Evolutionary conservation across 1,139 yeast genomes (phyloP), one percentile per base, ranked within the genome.

Genomic region (Suhomyces atakaporum): DNA sequence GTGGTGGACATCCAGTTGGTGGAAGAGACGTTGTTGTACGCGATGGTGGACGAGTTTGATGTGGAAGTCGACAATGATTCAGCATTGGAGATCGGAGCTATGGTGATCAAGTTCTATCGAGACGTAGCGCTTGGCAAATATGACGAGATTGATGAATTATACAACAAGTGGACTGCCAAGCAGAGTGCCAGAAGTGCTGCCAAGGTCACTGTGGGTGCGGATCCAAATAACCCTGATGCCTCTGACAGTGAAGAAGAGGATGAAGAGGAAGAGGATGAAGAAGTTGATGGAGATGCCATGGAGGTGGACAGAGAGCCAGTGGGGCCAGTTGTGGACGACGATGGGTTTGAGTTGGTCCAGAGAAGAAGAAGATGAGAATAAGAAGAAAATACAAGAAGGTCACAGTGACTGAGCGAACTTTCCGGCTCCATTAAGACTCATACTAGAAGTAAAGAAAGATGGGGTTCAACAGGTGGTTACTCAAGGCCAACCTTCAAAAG

Each of bases 31-130:
- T 65, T 92, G 43, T 66, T 86, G 33, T 85, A 85, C 53, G 94
- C 95, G 26, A 87, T 92, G 96, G 79, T 82, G 45, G 98, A 92
- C 62, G 99, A 92, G 60, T 92, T 92, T 54, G 96, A 87, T 40
- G 85, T 85, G 5, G 76, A 79, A 36, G 77, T 92, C 27, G 97
- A 92, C 51, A 96, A 92, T 56, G 96, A 86, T 48, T 81, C 95
- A 9, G 95, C 95, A 0, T 69, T 83, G 42, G 78, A 77, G 12
- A 76, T 88, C 29, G 95, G 90, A 3, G 79, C 76, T 27, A 71
- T 75, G 47, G 73, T 94, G 20, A 61, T 89, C 39, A 73, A 74
- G 36, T 54, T 83, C 16, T 92, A 87, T 63, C 76, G 76, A 49
- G 80, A 84, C 40, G 84, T 89, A 41, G 61, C 63, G 2, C 63